Base-by-base conservation (phyloP, 164 flowering plant species). In the Nymphaea colorata region DNA sequence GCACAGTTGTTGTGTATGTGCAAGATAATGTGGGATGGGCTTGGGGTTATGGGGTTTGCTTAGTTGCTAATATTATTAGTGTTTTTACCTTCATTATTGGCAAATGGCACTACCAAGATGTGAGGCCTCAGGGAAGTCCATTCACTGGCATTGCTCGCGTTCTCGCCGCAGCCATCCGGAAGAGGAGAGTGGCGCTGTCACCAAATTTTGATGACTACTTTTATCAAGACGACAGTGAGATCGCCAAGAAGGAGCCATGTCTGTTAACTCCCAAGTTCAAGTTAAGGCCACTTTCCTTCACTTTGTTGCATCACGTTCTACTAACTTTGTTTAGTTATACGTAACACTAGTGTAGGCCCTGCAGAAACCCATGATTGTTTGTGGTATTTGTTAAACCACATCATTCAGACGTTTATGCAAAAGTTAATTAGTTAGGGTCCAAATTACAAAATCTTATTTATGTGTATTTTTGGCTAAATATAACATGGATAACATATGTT, bases 11-110 rank as follows among this genome's bases (percentile, higher is more conserved):
- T 16, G 79, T 84, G n/a, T 86, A 84, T 43, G 41, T 86, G 61
- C 59, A 86, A 65, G 87, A 84, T 71, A 82, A 76, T 36, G 79
- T 81, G 17, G 70, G 86, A 16, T 86, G 90, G 87, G 78, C 70
- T 0, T 67, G 67, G 62, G 84, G 90, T 0, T 84, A 76, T 53
- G 85, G 82, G 2, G 2, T 82, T 2, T 75, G 80, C 61, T 8
- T 64, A 2, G 73, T 61, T 0, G 68, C 66, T 1, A 80, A 74
- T 62, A 67, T 67, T 0, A 25, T 80, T 44, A 76, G 78, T 4
- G 6, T 84, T 10, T 71, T 62, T 16, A 5, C 76, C 6, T 79
- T 84, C 72, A 43, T 84, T 10, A 2, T 64, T 4, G 86, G 86
- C 7, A 72, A 59, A 3, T 68, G 69, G 0, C 73, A 67, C 53